Conservation (phyloP, 352 stramenopile genomes). For the Globisporangium polare region DNA sequence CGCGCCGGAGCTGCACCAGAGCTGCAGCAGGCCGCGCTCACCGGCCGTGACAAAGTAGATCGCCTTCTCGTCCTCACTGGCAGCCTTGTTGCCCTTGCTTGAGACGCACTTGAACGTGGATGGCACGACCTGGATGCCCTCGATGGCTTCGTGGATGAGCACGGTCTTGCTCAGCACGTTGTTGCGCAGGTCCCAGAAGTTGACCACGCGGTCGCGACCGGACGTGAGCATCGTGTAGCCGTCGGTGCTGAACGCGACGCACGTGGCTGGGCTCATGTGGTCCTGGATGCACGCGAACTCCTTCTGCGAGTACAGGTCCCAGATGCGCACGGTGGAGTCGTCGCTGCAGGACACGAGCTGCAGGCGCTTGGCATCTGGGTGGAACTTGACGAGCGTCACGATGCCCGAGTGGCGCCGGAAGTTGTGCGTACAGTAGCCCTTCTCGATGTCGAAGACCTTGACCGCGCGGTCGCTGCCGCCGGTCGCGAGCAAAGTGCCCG, state of each 20-base stretch:
- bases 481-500: constrained; percentile 92
- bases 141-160: constrained; percentile 93
- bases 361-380: constrained; percentile 60
- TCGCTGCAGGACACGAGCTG: constrained; percentile 78
- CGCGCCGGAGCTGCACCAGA: constrained; percentile 49
- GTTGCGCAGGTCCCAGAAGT: constrained; percentile 86
- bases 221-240: constrained; percentile 85
- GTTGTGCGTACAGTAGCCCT: constrained; percentile 93
- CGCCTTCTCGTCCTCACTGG: constrained; percentile 43
- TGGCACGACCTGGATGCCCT: constrained; percentile 90
- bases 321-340: constrained; percentile 75
- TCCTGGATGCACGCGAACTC: constrained; percentile 89
- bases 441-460: constrained; percentile 93
- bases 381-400: constrained; percentile 85
- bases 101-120: constrained; percentile 47
- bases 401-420: constrained; percentile 87
- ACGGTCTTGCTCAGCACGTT: constrained; percentile 90
- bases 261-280: constrained; percentile 94
- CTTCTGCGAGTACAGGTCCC: constrained; percentile 83
- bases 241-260: constrained; percentile 87
- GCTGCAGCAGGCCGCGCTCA: constrained; percentile 85
- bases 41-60: constrained; percentile 93
- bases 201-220: constrained; percentile 92
- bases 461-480: constrained; percentile 94
- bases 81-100: constrained; percentile 18